A percentile compares a stretch with the other conserved stretches of the same genome.
phyloP scores from a whole-genome alignment of 2,329 filamentous ascomycete genomes.

The Pyrenophora seminiperda region DNA sequence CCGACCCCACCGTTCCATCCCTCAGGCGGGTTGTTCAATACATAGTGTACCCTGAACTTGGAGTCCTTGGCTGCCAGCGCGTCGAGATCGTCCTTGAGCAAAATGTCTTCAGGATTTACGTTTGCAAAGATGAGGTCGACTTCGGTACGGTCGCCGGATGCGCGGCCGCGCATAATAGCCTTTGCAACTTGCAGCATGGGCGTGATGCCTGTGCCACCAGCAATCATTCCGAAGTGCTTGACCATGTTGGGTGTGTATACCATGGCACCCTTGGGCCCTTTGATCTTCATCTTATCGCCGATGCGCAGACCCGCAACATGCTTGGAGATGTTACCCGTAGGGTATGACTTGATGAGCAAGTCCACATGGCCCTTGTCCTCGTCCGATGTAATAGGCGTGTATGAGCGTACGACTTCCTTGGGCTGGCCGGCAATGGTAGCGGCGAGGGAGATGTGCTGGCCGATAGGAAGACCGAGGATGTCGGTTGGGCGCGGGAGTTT shows the following conservation, averaged over 20 bases:
- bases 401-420: slow-evolving; percentile 50
- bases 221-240: slow-evolving; percentile 95
- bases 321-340: slow-evolving; percentile 95
- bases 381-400: slow-evolving; percentile 51
- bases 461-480: slow-evolving; percentile 94
- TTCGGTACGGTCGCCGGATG: slow-evolving; percentile 79
- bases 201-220: slow-evolving; percentile 95
- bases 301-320: slow-evolving; percentile 82
- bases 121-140: slow-evolving; percentile 94
- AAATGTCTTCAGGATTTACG: slow-evolving; percentile 88
- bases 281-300: slow-evolving; percentile 81
- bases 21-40: slow-evolving; percentile 92
- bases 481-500: slow-evolving; percentile 75
- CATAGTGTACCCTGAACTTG: slow-evolving; percentile 88
- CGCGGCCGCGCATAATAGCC: slow-evolving; percentile 79
- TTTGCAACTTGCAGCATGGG: slow-evolving; percentile 97
- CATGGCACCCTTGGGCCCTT: slow-evolving; percentile 96
- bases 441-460: slow-evolving; percentile 97
- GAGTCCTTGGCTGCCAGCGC: slow-evolving; percentile 75
- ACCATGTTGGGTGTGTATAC: slow-evolving; percentile 98
- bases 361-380: slow-evolving; percentile 81
- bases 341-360: slow-evolving; percentile 97
- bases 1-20: slow-evolving; percentile 91
- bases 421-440: slow-evolving; percentile 53
- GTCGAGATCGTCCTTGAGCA: slow-evolving; percentile 91